These are phyloP conservation scores for Taxillus chinensis DNA, from an alignment of 164 flowering plant species.

Conservation along the genomic window DNA sequence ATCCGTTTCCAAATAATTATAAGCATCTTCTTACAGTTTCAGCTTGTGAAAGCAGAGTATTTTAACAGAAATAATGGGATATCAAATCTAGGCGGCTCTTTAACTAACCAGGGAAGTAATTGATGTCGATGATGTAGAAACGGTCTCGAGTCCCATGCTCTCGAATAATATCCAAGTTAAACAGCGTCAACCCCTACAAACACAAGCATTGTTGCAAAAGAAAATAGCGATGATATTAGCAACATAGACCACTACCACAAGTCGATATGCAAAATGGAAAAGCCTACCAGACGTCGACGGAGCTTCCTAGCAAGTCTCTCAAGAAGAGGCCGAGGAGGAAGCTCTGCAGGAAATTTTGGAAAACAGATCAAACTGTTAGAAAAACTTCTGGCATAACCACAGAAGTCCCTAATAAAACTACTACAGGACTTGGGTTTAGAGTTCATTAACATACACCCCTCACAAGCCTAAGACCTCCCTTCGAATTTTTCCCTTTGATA, in stretches of 20 bases:
- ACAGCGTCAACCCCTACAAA: conserved; percentile 77
- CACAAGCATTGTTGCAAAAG: neutral
- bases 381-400: neutral
- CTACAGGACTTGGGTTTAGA: too few relatives aligned
- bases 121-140: conserved; percentile 89
- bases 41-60: neutral
- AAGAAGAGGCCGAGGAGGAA: conserved; percentile 83
- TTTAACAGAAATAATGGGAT: neutral
- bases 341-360: conserved; percentile 42
- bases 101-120: conserved; percentile 81
- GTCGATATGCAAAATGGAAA: neutral
- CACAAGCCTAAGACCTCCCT: too few relatives aligned
- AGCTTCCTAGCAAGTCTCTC: conserved; percentile 84
- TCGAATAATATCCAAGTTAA: conserved; percentile 84
- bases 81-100: neutral
- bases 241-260: neutral
- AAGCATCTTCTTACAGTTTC: too few relatives aligned
- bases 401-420: too few relatives aligned
- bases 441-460: too few relatives aligned
- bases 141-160: conserved; percentile 62
- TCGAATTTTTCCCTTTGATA: too few relatives aligned
- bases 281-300: conserved; percentile 65
- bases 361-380: neutral
- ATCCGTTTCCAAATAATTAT: too few relatives aligned
- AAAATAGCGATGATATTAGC: neutral